These are phyloP conservation scores for Nevesoporus exiguus DNA, from an alignment of 768 basidiomycete species.

Conservation along the genomic window DNA sequence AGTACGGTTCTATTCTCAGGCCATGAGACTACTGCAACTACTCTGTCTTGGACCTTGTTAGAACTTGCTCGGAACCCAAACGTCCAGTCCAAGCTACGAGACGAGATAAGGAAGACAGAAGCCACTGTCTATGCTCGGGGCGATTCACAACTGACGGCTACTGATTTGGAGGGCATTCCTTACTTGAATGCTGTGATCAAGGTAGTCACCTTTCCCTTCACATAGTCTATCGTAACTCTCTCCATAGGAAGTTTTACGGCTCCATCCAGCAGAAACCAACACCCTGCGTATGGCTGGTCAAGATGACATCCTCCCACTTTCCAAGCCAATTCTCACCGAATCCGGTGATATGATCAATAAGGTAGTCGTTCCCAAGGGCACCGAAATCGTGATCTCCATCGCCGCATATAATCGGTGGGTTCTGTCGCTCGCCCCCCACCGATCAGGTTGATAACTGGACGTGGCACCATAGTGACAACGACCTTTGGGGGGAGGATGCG, in stretches of 20 bases:
- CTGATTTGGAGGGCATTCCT: constrained; percentile 50
- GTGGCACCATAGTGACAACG: constrained; percentile 6
- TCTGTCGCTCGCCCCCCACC: neutral
- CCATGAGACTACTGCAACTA: constrained; percentile 39
- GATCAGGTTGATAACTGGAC: neutral
- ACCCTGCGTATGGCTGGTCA: constrained; percentile 46
- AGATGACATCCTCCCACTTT: constrained; percentile 58
- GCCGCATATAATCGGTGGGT: constrained; percentile 53
- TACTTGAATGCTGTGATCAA: constrained; percentile 40
- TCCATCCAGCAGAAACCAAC: constrained; percentile 47
- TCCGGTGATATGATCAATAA: constrained; percentile 43
- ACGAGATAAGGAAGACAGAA: constrained; percentile 10
- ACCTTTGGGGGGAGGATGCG: constrained; percentile 26
- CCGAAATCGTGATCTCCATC: constrained; percentile 46
- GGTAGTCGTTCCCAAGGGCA: constrained; percentile 49
- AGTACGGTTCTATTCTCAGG: constrained; percentile 40
- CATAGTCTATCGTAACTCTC: constrained; percentile 11
- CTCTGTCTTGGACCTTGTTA: constrained; percentile 55
- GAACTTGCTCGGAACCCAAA: constrained; percentile 55
- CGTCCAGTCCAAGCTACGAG: constrained; percentile 56
- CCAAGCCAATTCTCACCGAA: constrained; percentile 45
- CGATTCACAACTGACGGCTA: neutral
- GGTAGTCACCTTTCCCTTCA: constrained; percentile 7
- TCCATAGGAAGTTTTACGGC: constrained; percentile 44
- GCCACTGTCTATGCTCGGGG: neutral